Conservation (phyloP, 306 rosid genomes). For the Pterocarpus santalinus region DNA sequence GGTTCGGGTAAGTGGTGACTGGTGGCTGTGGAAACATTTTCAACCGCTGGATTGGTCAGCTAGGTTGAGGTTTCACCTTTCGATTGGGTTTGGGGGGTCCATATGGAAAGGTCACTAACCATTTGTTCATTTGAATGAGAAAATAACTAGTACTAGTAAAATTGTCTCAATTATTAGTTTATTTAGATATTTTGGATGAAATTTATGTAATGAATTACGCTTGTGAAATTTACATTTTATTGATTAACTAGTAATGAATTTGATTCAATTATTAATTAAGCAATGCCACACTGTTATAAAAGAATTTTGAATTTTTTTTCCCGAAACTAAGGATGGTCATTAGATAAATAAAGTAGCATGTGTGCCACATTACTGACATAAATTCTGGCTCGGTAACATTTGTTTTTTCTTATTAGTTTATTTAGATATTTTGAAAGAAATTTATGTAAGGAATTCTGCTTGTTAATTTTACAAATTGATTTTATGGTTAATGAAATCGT, state of each 20-base stretch:
- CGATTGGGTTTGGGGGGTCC: neutral
- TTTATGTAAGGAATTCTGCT: no score
- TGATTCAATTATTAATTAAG: neutral
- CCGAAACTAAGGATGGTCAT: no score
- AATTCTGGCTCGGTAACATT: no score
- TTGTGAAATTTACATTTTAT: neutral
- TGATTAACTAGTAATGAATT: no score
- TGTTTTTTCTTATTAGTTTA: no score
- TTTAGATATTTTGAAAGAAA: no score
- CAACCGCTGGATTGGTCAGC: conserved; percentile 18
- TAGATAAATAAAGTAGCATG: neutral
- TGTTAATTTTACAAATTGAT: no score
- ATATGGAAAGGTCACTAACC: no score
- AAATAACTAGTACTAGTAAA: neutral
- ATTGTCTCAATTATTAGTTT: neutral
- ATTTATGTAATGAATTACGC: neutral
- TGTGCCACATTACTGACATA: no score
- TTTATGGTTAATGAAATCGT: neutral
- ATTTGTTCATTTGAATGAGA: no score
- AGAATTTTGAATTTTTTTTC: no score
- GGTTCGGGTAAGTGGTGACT: conserved; percentile 69
- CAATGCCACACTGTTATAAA: neutral
- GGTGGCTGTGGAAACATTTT: neutral
- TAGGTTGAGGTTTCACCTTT: neutral
- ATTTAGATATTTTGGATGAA: neutral